phyloP scores from a whole-genome alignment of 2,329 filamentous ascomycete species.

The Pseudogymnoascus sp. region DNA sequence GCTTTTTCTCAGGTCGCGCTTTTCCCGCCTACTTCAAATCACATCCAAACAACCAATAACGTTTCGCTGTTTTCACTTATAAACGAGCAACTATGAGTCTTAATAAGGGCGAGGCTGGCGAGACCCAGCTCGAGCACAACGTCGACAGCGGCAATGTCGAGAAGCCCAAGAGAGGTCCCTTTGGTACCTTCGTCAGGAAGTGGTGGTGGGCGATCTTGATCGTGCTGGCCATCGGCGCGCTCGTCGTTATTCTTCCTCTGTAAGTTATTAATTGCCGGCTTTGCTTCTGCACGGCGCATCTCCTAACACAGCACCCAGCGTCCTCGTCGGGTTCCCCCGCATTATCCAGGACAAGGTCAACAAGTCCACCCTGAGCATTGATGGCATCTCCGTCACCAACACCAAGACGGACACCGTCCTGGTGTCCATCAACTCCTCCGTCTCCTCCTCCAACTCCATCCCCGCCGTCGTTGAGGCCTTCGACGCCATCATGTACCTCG shows the following conservation, averaged over 20 bases:
- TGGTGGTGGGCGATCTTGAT: background rate
- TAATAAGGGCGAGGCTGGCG: background rate
- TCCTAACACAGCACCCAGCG: conserved; percentile 28
- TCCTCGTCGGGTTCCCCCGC: conserved; percentile 52
- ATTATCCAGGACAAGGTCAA: conserved; percentile 50
- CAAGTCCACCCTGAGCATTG: conserved; percentile 43
- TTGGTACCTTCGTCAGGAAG: background rate
- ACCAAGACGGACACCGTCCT: conserved; percentile 42
- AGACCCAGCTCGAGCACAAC: background rate
- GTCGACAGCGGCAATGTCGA: background rate
- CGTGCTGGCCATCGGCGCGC: background rate
- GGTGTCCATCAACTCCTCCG: conserved; percentile 40
- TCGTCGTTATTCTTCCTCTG: background rate
- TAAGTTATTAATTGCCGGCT: background rate
- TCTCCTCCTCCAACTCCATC: conserved; percentile 41
- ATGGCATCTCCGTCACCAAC: conserved; percentile 41
- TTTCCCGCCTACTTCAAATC: background rate
- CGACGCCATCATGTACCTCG: conserved; percentile 42
- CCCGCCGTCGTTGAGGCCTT: conserved; percentile 49
- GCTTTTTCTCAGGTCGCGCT: background rate
- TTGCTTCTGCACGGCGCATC: background rate
- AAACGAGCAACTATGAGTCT: background rate
- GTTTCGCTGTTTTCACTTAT: background rate
- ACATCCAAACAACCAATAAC: background rate
- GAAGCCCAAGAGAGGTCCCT: background rate